Conservation (phyloP, 2,329 filamentous ascomycete genomes). For the Cladophialophora exuberans region DNA sequence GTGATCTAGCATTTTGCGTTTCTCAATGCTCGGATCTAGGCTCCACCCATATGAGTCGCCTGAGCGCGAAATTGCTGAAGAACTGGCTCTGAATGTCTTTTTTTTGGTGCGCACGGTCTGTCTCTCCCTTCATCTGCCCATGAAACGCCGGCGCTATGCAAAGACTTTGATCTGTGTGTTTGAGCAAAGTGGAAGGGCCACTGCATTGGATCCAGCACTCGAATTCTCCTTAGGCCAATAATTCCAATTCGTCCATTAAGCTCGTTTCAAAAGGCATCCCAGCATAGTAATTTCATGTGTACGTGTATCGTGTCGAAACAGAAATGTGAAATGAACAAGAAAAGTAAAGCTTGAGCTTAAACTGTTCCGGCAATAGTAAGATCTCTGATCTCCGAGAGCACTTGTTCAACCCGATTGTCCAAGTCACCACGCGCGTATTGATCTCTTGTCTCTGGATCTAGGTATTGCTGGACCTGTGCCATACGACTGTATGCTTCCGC, state of each 20-base stretch:
- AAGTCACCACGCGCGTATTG: slow-evolving; percentile 93
- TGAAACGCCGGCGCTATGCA: slow-evolving; percentile 27
- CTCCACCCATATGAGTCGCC: too few species aligned
- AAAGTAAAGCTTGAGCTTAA: slow-evolving; percentile 35
- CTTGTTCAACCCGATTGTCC: slow-evolving; percentile 90
- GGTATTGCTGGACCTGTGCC: slow-evolving; percentile 98
- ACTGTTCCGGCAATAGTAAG: slow-evolving; percentile 85
- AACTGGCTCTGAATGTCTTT: too few species aligned
- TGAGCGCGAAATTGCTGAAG: too few species aligned
- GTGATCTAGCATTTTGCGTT: background rate
- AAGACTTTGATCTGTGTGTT: slow-evolving; percentile 7
- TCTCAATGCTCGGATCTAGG: background rate
- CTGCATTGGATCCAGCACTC: slow-evolving; percentile 2
- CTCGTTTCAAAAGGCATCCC: slow-evolving; percentile 3
- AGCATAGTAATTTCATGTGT: slow-evolving; percentile 9
- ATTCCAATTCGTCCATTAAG: slow-evolving; percentile 17
- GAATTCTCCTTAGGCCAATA: slow-evolving; percentile 7
- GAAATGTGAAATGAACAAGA: too few species aligned
- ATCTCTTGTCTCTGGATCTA: slow-evolving; percentile 92
- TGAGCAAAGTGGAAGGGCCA: slow-evolving; percentile 6
- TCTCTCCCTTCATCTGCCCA: background rate
- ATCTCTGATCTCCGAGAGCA: slow-evolving; percentile 94
- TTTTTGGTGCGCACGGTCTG: too few species aligned
- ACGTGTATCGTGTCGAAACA: too few species aligned
- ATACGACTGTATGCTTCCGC: slow-evolving; percentile 96